Percentiles rank a stretch among this genome's conserved stretches.
Conservation (phyloP, 2,329 filamentous ascomycete genomes). For the Botrytis sinoallii region DNA sequence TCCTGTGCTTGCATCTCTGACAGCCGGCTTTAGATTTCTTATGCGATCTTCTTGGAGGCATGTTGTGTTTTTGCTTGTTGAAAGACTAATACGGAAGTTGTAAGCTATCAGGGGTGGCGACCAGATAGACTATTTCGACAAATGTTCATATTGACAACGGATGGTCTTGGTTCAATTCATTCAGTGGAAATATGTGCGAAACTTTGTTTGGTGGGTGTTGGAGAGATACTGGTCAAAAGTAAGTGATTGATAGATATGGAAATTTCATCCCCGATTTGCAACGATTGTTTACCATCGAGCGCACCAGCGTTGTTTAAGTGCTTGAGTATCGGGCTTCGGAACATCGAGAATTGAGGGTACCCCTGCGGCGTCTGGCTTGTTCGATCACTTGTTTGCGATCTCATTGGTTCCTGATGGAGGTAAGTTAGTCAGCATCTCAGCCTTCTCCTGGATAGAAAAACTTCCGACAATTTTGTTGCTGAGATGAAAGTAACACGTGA, state of each 20-base stretch:
- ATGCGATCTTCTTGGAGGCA: constrained; percentile 65
- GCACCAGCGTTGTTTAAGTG: not conserved
- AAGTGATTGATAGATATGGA: not conserved
- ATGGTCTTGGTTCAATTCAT: not conserved
- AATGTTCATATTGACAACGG: not conserved
- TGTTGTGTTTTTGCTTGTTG: constrained; percentile 34
- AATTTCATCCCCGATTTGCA: constrained; percentile 3
- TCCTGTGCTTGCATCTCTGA: constrained; percentile 62
- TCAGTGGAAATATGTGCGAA: not conserved
- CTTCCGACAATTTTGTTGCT: not conserved
- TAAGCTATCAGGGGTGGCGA: not conserved
- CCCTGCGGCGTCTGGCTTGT: not conserved
- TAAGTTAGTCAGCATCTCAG: not conserved
- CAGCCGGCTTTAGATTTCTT: constrained; percentile 69
- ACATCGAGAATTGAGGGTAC: not conserved
- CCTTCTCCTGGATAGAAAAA: not conserved
- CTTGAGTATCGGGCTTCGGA: not conserved
- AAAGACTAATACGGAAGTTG: not conserved
- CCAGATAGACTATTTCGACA: not conserved
- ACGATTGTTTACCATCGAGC: constrained; percentile 2
- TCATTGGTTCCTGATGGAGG: not conserved
- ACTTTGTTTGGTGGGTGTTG: not conserved
- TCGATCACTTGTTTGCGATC: not conserved
- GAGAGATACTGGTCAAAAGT: not conserved
- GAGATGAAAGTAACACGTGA: not conserved